Percentiles rank a stretch among this genome's conserved stretches.
phyloP scores from a whole-genome alignment of 2,329 filamentous ascomycete genomes.

The Clarireedia sp. region DNA sequence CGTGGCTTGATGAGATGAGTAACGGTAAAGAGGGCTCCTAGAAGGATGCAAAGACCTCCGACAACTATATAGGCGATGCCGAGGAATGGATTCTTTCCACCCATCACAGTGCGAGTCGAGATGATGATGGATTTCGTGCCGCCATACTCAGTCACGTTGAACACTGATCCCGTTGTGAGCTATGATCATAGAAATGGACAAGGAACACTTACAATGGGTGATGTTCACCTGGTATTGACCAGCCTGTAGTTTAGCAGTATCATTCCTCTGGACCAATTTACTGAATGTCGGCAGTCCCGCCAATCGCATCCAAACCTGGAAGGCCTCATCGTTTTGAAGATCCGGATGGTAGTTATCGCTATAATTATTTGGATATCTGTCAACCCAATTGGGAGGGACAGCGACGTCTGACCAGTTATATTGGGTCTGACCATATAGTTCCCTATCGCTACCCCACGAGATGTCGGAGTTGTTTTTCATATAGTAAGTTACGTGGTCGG shows the following conservation, averaged over 20 bases:
- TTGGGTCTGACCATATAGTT: conserved; percentile 64
- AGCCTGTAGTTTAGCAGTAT: conserved; percentile 54
- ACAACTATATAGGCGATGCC: conserved; percentile 95
- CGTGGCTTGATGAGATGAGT: conserved; percentile 90
- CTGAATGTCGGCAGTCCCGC: conserved; percentile 90
- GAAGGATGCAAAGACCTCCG: conserved; percentile 81
- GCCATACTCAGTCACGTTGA: conserved; percentile 68
- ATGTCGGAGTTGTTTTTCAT: conserved; percentile 70
- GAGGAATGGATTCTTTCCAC: conserved; percentile 89
- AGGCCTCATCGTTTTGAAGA: conserved; percentile 68
- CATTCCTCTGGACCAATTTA: conserved; percentile 83
- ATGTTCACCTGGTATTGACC: conserved; percentile 75
- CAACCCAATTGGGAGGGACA: conserved; percentile 80
- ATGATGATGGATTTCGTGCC: conserved; percentile 87
- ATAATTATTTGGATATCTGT: conserved; percentile 64
- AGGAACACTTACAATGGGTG: conserved; percentile 58
- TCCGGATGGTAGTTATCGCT: conserved; percentile 55
- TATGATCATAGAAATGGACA: neutral
- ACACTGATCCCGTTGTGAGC: conserved; percentile 48
- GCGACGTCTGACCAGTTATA: conserved; percentile 60
- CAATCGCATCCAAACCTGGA: conserved; percentile 99
- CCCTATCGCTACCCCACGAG: conserved; percentile 77
- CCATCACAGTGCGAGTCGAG: conserved; percentile 85
- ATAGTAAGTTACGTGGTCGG: conserved; percentile 46
- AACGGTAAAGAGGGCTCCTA: conserved; percentile 81